Base-by-base conservation (phyloP, 2,329 filamentous ascomycete species). In the Phoma herbarum region DNA sequence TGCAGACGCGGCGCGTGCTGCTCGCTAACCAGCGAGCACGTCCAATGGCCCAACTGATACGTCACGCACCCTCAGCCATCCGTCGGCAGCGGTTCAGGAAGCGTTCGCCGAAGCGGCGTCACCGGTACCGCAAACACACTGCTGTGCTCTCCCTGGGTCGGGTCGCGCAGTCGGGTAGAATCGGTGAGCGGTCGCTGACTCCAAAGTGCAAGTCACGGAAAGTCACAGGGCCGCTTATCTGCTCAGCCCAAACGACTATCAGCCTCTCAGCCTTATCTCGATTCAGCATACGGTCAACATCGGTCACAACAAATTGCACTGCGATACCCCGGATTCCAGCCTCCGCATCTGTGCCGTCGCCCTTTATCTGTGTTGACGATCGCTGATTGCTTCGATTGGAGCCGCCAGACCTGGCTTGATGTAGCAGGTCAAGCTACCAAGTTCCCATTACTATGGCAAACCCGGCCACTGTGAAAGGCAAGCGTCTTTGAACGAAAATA, bases 241-340 rank as follows among this genome's bases (percentile, higher is more conserved):
- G 23, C 26, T 46, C 33, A 33, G 54, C 54, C 54, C 47, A 46
- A 42, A 37, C 39, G 29, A 47, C 57, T 59, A 60, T 60, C 51
- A 52, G 28, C 47, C 52, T 60, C 57, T 59, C 57, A 60, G 52
- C 51, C 57, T 55, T 60, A 60, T 60, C 57, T 60, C 46, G 22
- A 55, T 52, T 25, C 41, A 52, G 47, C 50, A 20, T n/a, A 55
- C 52, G 57, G 42, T 60, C 57, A 55, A 55, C 41, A 43, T 47
- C 52, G 26, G 47, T 48, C 46, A 37, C 51, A 31, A 42, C 42
- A 52, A 29, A 55, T 44, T 43, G 23, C 42, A 26, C 56, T 54
- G 41, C 46, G 56, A 42, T 51, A 54, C 56, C 56, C 56, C 56
- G 26, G 56, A 59, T 54, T 59, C 33, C 25, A 45, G 45, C 23